Evolutionary conservation across 2,329 filamentous ascomycete genomes (phyloP), one percentile per base, ranked within the genome.

Genomic region (Diplodia sapinea): DNA sequence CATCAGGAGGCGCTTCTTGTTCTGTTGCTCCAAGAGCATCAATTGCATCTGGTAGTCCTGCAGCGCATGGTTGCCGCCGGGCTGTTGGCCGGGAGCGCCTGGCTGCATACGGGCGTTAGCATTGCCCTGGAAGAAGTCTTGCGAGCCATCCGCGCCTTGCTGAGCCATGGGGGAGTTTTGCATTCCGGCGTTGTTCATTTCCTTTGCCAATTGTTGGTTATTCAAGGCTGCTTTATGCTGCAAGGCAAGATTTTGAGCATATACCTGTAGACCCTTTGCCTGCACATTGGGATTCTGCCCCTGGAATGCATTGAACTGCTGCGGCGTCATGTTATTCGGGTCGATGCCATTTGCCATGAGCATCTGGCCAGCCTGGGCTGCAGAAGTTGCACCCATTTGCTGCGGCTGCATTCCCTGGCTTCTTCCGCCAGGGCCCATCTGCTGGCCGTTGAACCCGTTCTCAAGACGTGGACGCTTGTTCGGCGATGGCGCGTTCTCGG

Each of bases 11-110:
- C 91, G 85, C 79, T 93, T 94, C 84, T 94, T 94, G 74, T 94
- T 94, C 79, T 94, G 91, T 79, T 94, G 91, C 79, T 94, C 91
- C 17, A 94, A 85, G 61, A 94, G 81, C 91, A 94, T 94, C 76
- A 94, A 81, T 77, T 94, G 91, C 91, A 94, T 94, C 81, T 94
- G 91, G 74, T 94, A 94, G 77, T 95, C 91, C 78, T 94, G 91
- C 55, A 94, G 83, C 26, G 91, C 91, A 77, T 94, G 91, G 76
- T 93, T 94, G 79, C 89, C 91, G 62, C 82, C 69, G 65, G 85
- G 72, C 80, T 84, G 70, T 79, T 83, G 74, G 69, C 79, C 75
- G 61, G 77, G 78, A 69, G 83, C 82, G 65, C 84, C 87, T 72
- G 93, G 90, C 69, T 89, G 87, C 75, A 90, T 90, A 74, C 72